Percentiles rank a stretch among this genome's conserved stretches.
phyloP scores from a whole-genome alignment of 208 protist genomes.

The Spironucleus salmonicida region DNA sequence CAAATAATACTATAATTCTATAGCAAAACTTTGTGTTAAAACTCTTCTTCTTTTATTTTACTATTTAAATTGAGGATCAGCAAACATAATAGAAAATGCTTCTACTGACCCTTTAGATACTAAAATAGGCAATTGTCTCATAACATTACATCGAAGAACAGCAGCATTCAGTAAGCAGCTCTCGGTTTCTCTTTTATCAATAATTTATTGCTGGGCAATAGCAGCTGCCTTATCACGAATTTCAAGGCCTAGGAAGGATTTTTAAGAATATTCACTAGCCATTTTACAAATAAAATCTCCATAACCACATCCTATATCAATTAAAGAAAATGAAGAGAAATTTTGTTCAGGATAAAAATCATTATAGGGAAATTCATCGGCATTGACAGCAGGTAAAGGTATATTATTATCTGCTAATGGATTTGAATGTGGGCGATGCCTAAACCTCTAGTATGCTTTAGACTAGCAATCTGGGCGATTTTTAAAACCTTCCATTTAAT shows the following conservation, averaged over 20 bases:
- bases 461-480: too few relatives aligned
- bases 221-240: constrained; percentile 11
- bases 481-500: too few relatives aligned
- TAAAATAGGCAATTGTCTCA: background rate
- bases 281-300: constrained; percentile 16
- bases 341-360: background rate
- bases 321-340: background rate
- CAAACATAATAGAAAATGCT: constrained; percentile 14
- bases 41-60: constrained; percentile 12
- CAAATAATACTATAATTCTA: constrained; percentile 15
- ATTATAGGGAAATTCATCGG: constrained; percentile 20
- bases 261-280: too few relatives aligned
- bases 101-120: background rate
- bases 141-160: constrained; percentile 9
- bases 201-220: background rate
- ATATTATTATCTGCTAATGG: constrained; percentile 4
- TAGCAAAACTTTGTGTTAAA: background rate
- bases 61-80: constrained; percentile 29
- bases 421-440: constrained; percentile 14
- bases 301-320: constrained; percentile 29
- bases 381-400: background rate
- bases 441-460: too few relatives aligned
- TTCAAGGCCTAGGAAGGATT: background rate
- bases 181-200: background rate
- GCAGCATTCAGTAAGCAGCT: background rate